Evolutionary conservation across 1,284 basidiomycete genomes (phyloP).

Genomic region (Lentinus polychrous): DNA sequence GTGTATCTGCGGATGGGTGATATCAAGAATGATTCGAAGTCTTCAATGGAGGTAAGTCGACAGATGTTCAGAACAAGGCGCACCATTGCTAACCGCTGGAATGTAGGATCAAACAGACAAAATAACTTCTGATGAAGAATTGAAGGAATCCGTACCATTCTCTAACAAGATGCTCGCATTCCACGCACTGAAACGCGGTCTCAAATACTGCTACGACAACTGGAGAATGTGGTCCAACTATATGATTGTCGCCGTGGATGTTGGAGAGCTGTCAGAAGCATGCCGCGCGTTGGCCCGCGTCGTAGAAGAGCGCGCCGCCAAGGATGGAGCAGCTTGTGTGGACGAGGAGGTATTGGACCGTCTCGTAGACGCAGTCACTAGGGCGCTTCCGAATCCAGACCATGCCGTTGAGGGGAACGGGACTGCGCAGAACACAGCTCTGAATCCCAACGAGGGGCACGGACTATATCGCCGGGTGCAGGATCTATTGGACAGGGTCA

Average conservation of each 20-base stretch:
- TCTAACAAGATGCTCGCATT: constrained; percentile 84
- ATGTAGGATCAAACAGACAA: constrained; percentile 11
- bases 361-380: constrained; percentile 78
- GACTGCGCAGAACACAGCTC: constrained; percentile 17
- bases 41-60: constrained; percentile 23
- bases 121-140: constrained; percentile 9
- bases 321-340: constrained; percentile 54
- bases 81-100: background rate
- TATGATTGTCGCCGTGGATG: constrained; percentile 90
- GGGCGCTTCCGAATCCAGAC: constrained; percentile 37
- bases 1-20: constrained; percentile 83
- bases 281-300: constrained; percentile 79
- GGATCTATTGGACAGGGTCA: constrained; percentile 67
- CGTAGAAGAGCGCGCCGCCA: constrained; percentile 73
- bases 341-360: constrained; percentile 86
- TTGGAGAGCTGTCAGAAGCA: constrained; percentile 88
- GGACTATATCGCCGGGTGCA: constrained; percentile 59
- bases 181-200: constrained; percentile 88
- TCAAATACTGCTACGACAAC: constrained; percentile 81
- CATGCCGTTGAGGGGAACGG: constrained; percentile 26
- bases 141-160: constrained; percentile 39
- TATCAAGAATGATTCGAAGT: constrained; percentile 15
- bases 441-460: constrained; percentile 57
- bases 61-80: constrained; percentile 4
- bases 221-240: constrained; percentile 99